Percentiles rank a stretch among this genome's conserved stretches.
Evolutionary conservation across 164 flowering plant genomes (phyloP).

Genomic region (Dillenia turbinata): DNA sequence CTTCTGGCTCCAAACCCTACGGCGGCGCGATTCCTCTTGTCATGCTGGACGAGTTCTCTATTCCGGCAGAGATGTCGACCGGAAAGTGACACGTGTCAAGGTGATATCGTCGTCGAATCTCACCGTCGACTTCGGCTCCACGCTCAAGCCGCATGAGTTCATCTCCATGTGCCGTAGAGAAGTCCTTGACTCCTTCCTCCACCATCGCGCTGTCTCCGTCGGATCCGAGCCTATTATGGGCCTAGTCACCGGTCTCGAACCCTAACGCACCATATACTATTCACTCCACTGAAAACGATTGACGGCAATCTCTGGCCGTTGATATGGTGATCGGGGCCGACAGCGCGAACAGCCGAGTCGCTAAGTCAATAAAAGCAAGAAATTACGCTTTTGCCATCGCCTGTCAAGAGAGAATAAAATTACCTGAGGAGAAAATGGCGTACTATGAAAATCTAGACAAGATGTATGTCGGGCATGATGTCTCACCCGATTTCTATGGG

Average conservation of each 20-base stretch:
- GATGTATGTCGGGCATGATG: constrained; percentile 65
- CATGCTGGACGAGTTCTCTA: constrained; percentile 79
- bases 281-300: constrained; percentile 32
- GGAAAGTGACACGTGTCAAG: constrained; percentile 61
- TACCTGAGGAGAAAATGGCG: constrained; percentile 64
- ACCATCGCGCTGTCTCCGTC: constrained; percentile 47
- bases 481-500: constrained; percentile 72
- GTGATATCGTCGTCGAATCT: constrained; percentile 79
- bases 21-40: constrained; percentile 88
- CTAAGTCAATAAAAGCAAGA: constrained; percentile 64
- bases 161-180: constrained; percentile 81
- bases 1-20: constrained; percentile 65
- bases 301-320: constrained; percentile 31
- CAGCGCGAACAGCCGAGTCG: constrained; percentile 73
- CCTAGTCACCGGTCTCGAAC: constrained; percentile 51
- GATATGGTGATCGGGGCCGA: constrained; percentile 84
- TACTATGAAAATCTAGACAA: constrained; percentile 61
- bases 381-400: constrained; percentile 72
- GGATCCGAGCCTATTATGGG: constrained; percentile 56
- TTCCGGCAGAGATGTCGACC: constrained; percentile 68
- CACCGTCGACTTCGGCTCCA: constrained; percentile 68
- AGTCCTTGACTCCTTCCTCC: constrained; percentile 72
- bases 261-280: constrained; percentile 39
- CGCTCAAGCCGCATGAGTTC: constrained; percentile 54
- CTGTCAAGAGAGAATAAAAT: constrained; percentile 61